Evolutionary conservation across 768 basidiomycete genomes (phyloP), one percentile per base, ranked within the genome.

Genomic region (Xerocomellus chrysenteron): DNA sequence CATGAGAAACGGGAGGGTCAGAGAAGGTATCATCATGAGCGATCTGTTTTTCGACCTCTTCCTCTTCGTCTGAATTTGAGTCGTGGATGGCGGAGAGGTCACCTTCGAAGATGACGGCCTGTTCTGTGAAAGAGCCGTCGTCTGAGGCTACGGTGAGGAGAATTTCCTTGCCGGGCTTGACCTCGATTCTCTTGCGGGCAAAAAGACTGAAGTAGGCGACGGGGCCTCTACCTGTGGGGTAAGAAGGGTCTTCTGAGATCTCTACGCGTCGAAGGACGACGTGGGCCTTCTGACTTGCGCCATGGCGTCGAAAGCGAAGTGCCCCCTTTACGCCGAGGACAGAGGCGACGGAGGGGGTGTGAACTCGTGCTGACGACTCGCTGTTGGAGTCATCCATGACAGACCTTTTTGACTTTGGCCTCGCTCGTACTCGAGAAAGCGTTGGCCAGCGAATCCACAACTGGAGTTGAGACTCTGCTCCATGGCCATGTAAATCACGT

Each of bases 91-190:
- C 1, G 39, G 42, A 42, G 49, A 80, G 58, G 71, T 82, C 79
- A 16, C 79, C 86, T 61, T 85, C 83, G 59, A 88, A 77, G 40
- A 86, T 67, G 62, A 88, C 77, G 1, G 84, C 73, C 56, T 76
- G 78, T 55, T 86, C 84, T 55, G 81, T 78, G 70, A 82, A 80
- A 13, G 72, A 65, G 40, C 81, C 81, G 60, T 85, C 79, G 30
- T 74, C 78, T 28, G 78, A 75, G 40, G 77, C 78, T 35, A 88
- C 74, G 7, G 85, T 78, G 52, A 89, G 76, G 46, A 87, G 75
- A 50, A 89, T 81, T 72, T 86, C 84, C 70, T 86, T 86, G 55
- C 87, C 87, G 13, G 86, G 82, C 65, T 81, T 86, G 63, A 87
- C 80, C 65, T 83, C 83, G 67, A 89, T 84, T 57, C 82, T 74